phyloP scores from a whole-genome alignment of 176 grass and related monocot species.

The Hordeum vulgare region MorexV3_pseudomolecules_assembly NC_058519.1:662075697-662076196 shows the following conservation, averaged over 20 bases:
- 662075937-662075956: not conserved
- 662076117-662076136: too few species aligned
- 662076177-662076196: not conserved
- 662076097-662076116: not conserved
- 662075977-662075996: not conserved
- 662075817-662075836: not conserved
- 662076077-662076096: not conserved
- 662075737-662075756: slow-evolving; percentile 46
- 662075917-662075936: not conserved
- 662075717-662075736: slow-evolving; percentile 81
- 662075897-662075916: slow-evolving; percentile 6
- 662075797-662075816: slow-evolving; percentile 12
- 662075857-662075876: slow-evolving; percentile 30
- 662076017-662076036: not conserved
- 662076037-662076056: not conserved
- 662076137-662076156: too few species aligned
- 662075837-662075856: not conserved
- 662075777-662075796: slow-evolving; percentile 45
- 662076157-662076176: not conserved
- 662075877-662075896: slow-evolving; percentile 21
- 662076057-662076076: not conserved
- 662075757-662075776: slow-evolving; percentile 39
- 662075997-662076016: too few species aligned
- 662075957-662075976: slow-evolving; percentile 19
- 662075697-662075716: slow-evolving; percentile 62